A percentile compares a stretch with the other conserved stretches of the same genome.
Conservation (phyloP, 2,329 filamentous ascomycete genomes). For the Lachnellula hyalina region DNA sequence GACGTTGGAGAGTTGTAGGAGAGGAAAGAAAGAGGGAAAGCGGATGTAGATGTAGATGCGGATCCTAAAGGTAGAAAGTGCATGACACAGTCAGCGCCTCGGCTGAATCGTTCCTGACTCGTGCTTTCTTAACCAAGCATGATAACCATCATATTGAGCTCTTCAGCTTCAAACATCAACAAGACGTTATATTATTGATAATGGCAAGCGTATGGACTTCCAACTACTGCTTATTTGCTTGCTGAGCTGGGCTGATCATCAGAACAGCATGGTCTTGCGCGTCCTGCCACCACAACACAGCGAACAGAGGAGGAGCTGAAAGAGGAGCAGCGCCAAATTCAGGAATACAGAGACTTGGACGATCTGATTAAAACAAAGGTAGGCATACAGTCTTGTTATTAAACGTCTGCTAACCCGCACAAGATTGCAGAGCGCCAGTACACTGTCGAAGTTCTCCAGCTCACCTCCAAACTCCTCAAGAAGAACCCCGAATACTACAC, state of each 20-base stretch:
- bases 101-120: constrained; percentile 20
- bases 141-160: background rate
- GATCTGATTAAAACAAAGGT: constrained; percentile 63
- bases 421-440: constrained; percentile 31
- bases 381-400: constrained; percentile 10
- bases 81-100: constrained; percentile 11
- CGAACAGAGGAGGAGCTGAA: constrained; percentile 65
- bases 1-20: constrained; percentile 4
- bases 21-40: constrained; percentile 1
- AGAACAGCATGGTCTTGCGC: constrained; percentile 75
- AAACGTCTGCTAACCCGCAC: constrained; percentile 11
- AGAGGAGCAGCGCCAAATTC: constrained; percentile 70
- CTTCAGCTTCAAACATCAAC: constrained; percentile 3
- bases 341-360: constrained; percentile 68
- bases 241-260: constrained; percentile 26
- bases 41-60: background rate
- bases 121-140: constrained; percentile 7
- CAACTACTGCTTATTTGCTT: constrained; percentile 3
- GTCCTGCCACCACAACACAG: constrained; percentile 51
- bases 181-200: constrained; percentile 8
- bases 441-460: constrained; percentile 51
- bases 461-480: constrained; percentile 67
- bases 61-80: background rate
- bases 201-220: constrained; percentile 35
- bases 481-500: constrained; percentile 88